Base-by-base conservation (phyloP, 1,284 basidiomycete species). In the Cutaneotrichosporon daszewskae region DNA sequence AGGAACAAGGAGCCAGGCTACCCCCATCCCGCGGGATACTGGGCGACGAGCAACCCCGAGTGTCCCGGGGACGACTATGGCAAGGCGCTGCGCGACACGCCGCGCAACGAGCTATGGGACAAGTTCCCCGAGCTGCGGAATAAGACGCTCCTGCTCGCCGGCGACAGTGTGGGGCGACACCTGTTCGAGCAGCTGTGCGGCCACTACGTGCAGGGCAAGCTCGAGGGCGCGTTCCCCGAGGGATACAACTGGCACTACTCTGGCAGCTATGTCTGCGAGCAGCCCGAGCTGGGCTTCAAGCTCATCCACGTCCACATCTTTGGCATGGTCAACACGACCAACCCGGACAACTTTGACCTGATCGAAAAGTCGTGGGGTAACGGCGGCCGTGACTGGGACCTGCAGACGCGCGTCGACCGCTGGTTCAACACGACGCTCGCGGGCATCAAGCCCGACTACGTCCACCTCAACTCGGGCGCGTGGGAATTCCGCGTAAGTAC, bases 381-480 rank as follows among this genome's bases (percentile, higher is more conserved):
- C n/a, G 13, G 10, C 8, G 40, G 40, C n/a, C 19, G 19, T 11
- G 40, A 41, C 40, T 41, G 40, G 40, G 40, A 41, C 32, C 25
- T 41, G 23, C 40, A 41, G 25, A 41, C 32, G 18, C 32, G 40
- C 13, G 18, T 34, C 9, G 3, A 26, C 13, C 17, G 40, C 16
- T 34, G 17, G 23, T 34, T 23, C 20, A 41, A 41, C 40, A 22
- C 40, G 18, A 41, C 40, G 13, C 24, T 41, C 25, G 20, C 14
- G 25, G 40, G 25, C 5, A 19, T 34, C 24, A 25, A 9, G 23
- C 40, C 40, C 24, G 40, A 41, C 24, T 41, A 34, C n/a, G 32
- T 41, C 7, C 40, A 34, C 32, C 40, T 41, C 32, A 41, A 41
- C 32, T 41, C 40, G 16, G 40, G 40, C 32, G 40, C 40, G 6